Evolutionary conservation across 805 yeast genomes (phyloP).

Genomic region (Kazachstania viticola): DNA sequence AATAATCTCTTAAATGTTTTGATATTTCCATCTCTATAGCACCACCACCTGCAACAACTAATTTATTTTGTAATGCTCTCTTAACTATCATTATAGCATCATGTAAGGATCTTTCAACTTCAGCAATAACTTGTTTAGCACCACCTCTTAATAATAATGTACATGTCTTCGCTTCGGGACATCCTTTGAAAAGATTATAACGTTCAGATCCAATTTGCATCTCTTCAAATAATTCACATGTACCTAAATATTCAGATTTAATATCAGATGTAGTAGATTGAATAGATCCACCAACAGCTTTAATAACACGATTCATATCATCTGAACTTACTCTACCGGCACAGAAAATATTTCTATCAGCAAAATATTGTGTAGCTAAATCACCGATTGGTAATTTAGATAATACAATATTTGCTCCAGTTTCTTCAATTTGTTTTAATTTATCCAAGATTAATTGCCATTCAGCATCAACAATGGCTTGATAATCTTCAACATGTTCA

Average conservation of each 20-base stretch:
- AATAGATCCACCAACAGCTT: conserved; percentile 87
- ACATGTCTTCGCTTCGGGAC: conserved; percentile 87
- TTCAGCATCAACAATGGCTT: conserved; percentile 96
- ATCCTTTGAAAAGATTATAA: conserved; percentile 84
- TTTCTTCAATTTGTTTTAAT: conserved; percentile 64
- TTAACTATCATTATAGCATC: conserved; percentile 98
- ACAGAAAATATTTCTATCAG: conserved; percentile 91
- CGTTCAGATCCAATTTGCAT: conserved; percentile 93
- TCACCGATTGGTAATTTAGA: conserved; percentile 96
- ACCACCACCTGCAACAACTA: conserved; percentile 97
- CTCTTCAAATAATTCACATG: conserved; percentile 81
- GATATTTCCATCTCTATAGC: conserved; percentile 98
- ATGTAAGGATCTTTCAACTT: conserved; percentile 93
- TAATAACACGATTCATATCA: conserved; percentile 84
- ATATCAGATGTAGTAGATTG: conserved; percentile 73
- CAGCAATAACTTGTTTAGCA: conserved; percentile 95
- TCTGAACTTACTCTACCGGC: conserved; percentile 89
- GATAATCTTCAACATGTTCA: conserved; percentile 87
- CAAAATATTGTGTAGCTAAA: conserved; percentile 96
- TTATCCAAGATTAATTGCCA: conserved; percentile 89
- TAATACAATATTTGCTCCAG: conserved; percentile 88
- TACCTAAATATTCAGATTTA: conserved; percentile 60
- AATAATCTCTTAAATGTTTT: conserved; percentile 72
- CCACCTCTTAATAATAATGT: conserved; percentile 93
- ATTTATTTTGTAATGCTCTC: conserved; percentile 77